A percentile compares a stretch with the other conserved stretches of the same genome.
phyloP scores from a whole-genome alignment of 148 eudicot genomes.

The Rhododendron henanense region DNA sequence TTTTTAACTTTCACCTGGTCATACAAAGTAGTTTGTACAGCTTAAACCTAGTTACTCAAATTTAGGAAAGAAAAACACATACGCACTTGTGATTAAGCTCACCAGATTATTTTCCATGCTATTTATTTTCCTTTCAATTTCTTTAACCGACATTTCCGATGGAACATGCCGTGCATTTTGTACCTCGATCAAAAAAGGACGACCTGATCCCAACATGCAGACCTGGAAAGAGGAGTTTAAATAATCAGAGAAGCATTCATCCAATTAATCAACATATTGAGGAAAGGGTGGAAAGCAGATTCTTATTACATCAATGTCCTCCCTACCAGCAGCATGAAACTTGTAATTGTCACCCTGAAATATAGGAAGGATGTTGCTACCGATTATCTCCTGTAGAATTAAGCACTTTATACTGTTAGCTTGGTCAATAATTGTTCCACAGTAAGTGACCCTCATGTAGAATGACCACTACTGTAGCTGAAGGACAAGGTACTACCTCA shows the following conservation, averaged over 20 bases:
- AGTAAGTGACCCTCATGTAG: neutral
- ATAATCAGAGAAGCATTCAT: slow-evolving; percentile 13
- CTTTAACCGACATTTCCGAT: slow-evolving; percentile 54
- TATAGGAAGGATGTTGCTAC: slow-evolving; percentile 62
- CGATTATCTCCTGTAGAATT: slow-evolving; percentile 70
- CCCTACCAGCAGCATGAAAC: slow-evolving; percentile 99
- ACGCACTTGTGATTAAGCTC: slow-evolving; percentile 16
- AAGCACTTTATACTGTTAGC: slow-evolving; percentile 12
- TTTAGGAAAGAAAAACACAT: neutral
- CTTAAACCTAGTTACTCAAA: neutral
- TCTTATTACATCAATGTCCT: slow-evolving; percentile 88
- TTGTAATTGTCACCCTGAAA: slow-evolving; percentile 80
- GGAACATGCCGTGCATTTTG: slow-evolving; percentile 79
- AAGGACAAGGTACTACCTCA: slow-evolving; percentile 48
- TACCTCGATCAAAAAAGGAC: slow-evolving; percentile 89
- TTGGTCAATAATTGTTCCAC: neutral
- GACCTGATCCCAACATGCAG: slow-evolving; percentile 94
- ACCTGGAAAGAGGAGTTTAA: slow-evolving; percentile 47
- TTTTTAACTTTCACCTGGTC: slow-evolving; percentile 76
- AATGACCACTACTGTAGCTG: slow-evolving; percentile 4
- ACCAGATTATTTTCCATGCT: slow-evolving; percentile 59
- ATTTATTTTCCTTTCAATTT: slow-evolving; percentile 71
- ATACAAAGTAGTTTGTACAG: slow-evolving; percentile 7
- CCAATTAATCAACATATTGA: slow-evolving; percentile 2
- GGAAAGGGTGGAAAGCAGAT: slow-evolving; percentile 16